phyloP scores from a whole-genome alignment of 176 grass and related monocot species.

The Oryza meyeriana region DNA sequence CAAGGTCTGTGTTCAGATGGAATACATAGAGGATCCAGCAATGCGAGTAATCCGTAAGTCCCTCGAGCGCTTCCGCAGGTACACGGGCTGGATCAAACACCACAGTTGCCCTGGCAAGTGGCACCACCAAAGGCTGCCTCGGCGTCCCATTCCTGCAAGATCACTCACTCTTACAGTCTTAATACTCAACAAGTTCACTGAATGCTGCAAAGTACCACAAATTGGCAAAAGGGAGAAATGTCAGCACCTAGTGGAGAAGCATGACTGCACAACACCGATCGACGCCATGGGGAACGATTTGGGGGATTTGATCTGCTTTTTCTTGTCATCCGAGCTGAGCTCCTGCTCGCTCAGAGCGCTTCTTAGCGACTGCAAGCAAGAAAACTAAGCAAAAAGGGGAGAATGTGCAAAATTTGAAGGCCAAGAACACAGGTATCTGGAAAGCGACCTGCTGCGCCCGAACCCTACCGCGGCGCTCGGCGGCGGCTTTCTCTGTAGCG shows the following conservation, averaged over 20 bases:
- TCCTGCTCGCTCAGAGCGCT: constrained; percentile 50
- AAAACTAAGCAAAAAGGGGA: background rate
- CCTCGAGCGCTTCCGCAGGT: constrained; percentile 67
- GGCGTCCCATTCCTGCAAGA: constrained; percentile 77
- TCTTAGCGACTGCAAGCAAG: constrained; percentile 53
- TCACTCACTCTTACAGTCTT: background rate
- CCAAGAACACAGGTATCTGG: background rate
- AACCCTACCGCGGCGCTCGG: constrained; percentile 77
- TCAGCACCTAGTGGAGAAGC: constrained; percentile 84
- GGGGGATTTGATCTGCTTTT: background rate
- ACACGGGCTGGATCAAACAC: constrained; percentile 55
- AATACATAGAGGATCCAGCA: constrained; percentile 97
- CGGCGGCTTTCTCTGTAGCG: constrained; percentile 53
- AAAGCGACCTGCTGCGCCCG: constrained; percentile 65
- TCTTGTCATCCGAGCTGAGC: constrained; percentile 14
- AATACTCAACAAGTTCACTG: background rate
- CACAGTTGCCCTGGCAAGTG: constrained; percentile 75
- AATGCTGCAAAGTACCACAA: background rate
- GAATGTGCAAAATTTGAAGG: background rate
- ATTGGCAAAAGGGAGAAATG: background rate
- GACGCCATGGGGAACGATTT: constrained; percentile 60
- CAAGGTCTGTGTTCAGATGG: constrained; percentile 90
- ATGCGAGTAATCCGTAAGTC: constrained; percentile 72
- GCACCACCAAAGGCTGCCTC: constrained; percentile 84
- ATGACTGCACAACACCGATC: constrained; percentile 69